Percentiles rank a stretch among this genome's conserved stretches.
phyloP scores from a whole-genome alignment of 75 land plant genomes.

The Selaginella moellendorffii region DNA sequence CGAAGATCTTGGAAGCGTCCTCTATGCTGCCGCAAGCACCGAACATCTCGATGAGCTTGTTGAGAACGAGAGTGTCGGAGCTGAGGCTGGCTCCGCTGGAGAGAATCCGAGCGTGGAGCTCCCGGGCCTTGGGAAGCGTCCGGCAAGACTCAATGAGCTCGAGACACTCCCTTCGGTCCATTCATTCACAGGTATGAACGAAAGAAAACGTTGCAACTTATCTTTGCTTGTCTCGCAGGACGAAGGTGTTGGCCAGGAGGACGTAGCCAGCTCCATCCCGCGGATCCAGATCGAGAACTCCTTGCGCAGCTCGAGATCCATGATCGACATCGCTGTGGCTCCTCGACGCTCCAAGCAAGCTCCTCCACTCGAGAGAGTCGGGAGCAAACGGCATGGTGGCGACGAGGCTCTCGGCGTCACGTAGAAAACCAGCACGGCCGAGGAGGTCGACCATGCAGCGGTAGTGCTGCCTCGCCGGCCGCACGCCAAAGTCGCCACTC shows the following conservation, averaged over 20 bases:
- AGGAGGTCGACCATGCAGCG: conserved; percentile 43
- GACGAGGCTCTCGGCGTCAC: conserved; percentile 13
- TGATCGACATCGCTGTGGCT: conserved; percentile 3
- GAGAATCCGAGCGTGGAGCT: conserved; percentile 2
- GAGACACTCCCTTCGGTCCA: conserved; percentile 1
- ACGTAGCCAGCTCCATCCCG: conserved; percentile 2
- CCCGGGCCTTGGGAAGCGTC: conserved; percentile 1
- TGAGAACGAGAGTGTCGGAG: neutral
- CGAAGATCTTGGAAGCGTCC: conserved; percentile 1
- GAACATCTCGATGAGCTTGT: neutral
- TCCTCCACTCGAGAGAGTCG: conserved; percentile 18
- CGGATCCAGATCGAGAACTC: conserved; percentile 1
- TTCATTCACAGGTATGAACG: neutral
- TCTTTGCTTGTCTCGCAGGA: neutral
- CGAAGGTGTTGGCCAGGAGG: conserved; percentile 1
- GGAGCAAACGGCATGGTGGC: conserved; percentile 19
- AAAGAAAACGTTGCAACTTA: neutral
- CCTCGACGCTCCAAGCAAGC: conserved; percentile 23
- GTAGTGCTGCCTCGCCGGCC: conserved; percentile 24
- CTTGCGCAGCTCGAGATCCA: conserved; percentile 2
- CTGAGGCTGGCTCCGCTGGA: neutral
- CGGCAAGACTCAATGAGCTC: conserved; percentile 1
- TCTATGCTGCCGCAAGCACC: neutral
- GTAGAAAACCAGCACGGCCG: conserved; percentile 26
- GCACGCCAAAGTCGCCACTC: conserved; percentile 1